Evolutionary conservation across 331 rosid species (phyloP), one percentile per base, ranked within the genome.

Genomic region (Stylosanthes scabra): DNA sequence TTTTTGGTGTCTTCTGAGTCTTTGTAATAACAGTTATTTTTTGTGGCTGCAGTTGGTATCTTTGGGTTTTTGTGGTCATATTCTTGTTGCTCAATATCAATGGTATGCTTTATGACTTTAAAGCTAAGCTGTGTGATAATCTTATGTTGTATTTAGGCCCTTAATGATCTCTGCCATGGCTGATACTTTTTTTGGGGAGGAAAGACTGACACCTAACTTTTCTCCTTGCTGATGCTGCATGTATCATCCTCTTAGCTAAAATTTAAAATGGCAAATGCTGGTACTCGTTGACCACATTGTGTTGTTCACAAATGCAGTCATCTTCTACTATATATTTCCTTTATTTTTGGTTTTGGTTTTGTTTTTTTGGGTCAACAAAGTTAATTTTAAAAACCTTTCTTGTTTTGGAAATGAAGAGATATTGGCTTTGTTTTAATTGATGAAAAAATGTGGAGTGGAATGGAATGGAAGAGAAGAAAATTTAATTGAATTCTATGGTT

Each of bases 1-100:
- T 20, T 20, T 20, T 20, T 20, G 25, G 25, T 20, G 25, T 20
- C 25, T 20, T 20, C 25, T 20, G 25, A 20, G 25, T 20, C 29
- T 71, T 51, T 70, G 77, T 57, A 62, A 68, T 85, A 64, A 61
- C 76, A 39, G 52, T 45, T 70, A 28, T 66, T 55, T 63, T 78
- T 84, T 44, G 3, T 80, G 73, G 70, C 61, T 81, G 76, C 91
- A 90, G 96, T 59, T 90, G 96, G 96, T 90, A 90, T 74, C 93
- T 90, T 37, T 88, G 96, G 96, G 25, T 88, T 67, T 88, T 88
- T 64, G 96, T 90, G 66, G 81, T 90, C 68, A 28, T 90, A 81
- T 90, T 86, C 86, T 81, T 90, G 87, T 72, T 86, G 87, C 83
- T 90, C 68, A 86, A 90, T 84, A 76, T 90, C 73, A 67, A 84